A percentile compares a stretch with the other conserved stretches of the same genome.
phyloP scores from a whole-genome alignment of 352 stramenopile genomes.

The Phytopythium helicoides region DNA sequence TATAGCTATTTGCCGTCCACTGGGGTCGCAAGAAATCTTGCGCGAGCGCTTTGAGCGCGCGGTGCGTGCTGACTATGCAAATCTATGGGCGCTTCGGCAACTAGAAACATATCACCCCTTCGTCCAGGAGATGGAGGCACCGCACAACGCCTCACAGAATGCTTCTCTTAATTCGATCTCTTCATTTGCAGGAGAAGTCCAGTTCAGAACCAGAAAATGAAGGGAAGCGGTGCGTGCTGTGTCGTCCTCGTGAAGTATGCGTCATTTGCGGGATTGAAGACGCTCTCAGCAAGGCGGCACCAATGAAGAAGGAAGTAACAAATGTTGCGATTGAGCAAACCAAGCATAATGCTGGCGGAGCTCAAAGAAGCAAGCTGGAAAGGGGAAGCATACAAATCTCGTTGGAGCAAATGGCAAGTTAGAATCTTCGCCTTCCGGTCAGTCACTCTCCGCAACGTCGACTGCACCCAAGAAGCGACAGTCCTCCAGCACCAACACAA shows the following conservation, averaged over 20 bases:
- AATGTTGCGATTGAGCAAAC: too few relatives aligned
- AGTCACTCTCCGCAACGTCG: too few relatives aligned
- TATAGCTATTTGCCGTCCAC: conserved; percentile 47
- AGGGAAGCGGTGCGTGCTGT: conserved; percentile 14
- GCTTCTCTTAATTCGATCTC: not conserved
- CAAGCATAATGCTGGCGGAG: too few relatives aligned
- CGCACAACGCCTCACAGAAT: not conserved
- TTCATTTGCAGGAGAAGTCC: not conserved
- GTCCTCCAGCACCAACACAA: too few relatives aligned
- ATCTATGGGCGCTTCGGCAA: conserved; percentile 48
- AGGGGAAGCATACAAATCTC: too few relatives aligned
- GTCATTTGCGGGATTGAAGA: conserved; percentile 4
- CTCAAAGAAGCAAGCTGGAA: not conserved
- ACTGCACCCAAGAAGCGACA: too few relatives aligned
- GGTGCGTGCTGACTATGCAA: conserved; percentile 45
- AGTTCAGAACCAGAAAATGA: not conserved
- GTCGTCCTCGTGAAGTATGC: conserved; percentile 1
- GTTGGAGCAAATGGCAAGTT: too few relatives aligned
- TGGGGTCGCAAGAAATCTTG: conserved; percentile 32
- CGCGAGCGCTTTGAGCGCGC: conserved; percentile 56
- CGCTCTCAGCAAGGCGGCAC: not conserved
- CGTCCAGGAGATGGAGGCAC: conserved; percentile 13
- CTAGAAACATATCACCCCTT: conserved; percentile 70
- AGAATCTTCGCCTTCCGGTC: too few relatives aligned
- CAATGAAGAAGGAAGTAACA: not conserved